phyloP scores from a whole-genome alignment of 768 basidiomycete species.

The Tremella mesenterica region DNA sequence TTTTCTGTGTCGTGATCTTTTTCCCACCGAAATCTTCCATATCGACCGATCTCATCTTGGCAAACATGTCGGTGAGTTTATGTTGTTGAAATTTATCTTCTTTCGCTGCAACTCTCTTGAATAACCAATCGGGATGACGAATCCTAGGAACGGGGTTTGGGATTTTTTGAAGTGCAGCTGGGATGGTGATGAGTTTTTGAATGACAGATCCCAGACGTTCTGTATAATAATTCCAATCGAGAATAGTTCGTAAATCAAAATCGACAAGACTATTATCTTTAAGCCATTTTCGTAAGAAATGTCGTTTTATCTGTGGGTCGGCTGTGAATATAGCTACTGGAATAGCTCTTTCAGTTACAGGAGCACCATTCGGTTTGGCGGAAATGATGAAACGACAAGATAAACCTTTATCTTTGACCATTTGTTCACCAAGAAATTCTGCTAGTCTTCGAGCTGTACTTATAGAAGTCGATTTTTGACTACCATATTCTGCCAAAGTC shows the following conservation, averaged over 20 bases:
- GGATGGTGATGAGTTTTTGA: slow-evolving; percentile 97
- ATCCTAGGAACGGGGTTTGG: slow-evolving; percentile 92
- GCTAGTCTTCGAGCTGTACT: slow-evolving; percentile 89
- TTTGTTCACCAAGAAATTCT: slow-evolving; percentile 92
- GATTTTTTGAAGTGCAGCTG: slow-evolving; percentile 96
- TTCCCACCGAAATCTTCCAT: slow-evolving; percentile 55
- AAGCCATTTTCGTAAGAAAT: slow-evolving; percentile 90
- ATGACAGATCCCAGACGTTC: slow-evolving; percentile 95
- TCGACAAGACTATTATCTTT: slow-evolving; percentile 78
- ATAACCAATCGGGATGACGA: slow-evolving; percentile 94
- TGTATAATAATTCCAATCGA: slow-evolving; percentile 98
- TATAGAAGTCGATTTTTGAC: slow-evolving; percentile 96
- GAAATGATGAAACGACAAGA: slow-evolving; percentile 99
- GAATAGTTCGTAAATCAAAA: slow-evolving; percentile 85
- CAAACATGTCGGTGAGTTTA: slow-evolving; percentile 91
- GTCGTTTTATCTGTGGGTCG: slow-evolving; percentile 78
- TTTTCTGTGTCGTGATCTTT: slow-evolving; percentile 11
- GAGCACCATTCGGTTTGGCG: slow-evolving; percentile 78
- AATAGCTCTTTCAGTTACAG: slow-evolving; percentile 92
- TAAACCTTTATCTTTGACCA: slow-evolving; percentile 99
- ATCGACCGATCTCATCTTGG: slow-evolving; percentile 47
- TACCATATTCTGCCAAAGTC: slow-evolving; percentile 89
- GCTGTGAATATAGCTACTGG: slow-evolving; percentile 97
- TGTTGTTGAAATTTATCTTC: slow-evolving; percentile 98
- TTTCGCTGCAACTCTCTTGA: slow-evolving; percentile 74